Evolutionary conservation across 805 yeast genomes (phyloP).

Genomic region (Metschnikowia chrysomelidarum): DNA sequence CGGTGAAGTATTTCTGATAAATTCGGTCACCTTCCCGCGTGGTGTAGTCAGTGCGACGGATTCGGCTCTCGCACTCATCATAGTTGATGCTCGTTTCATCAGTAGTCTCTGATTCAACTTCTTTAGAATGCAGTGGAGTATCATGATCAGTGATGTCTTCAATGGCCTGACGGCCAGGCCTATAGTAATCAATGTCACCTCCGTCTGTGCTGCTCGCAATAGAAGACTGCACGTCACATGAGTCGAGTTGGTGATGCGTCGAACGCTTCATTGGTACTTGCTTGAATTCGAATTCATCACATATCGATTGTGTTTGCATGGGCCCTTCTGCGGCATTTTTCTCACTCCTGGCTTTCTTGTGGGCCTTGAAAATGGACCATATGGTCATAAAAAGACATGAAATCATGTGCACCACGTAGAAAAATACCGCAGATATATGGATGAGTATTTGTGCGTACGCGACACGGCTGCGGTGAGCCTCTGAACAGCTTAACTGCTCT

Average conservation of each 20-base stretch:
- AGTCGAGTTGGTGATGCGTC: not conserved
- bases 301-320: not conserved
- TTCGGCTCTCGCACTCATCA: slow-evolving; percentile 13
- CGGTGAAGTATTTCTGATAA: slow-evolving; percentile 38
- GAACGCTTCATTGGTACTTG: slow-evolving; percentile 10
- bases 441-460: slow-evolving; percentile 43
- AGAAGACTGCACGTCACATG: slow-evolving; percentile 4
- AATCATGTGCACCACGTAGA: slow-evolving; percentile 29
- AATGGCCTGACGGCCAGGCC: slow-evolving; percentile 14
- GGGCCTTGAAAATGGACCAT: slow-evolving; percentile 20
- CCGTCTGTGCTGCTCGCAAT: slow-evolving; percentile 8
- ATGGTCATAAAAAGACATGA: slow-evolving; percentile 30
- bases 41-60: slow-evolving; percentile 47
- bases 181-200: slow-evolving; percentile 17
- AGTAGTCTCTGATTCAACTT: not conserved
- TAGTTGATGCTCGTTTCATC: slow-evolving; percentile 4
- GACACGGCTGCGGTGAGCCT: slow-evolving; percentile 38
- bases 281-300: slow-evolving; percentile 13
- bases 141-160: slow-evolving; percentile 5
- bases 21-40: slow-evolving; percentile 60
- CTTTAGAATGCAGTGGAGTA: not conserved
- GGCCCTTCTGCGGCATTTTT: not conserved
- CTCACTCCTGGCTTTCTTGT: slow-evolving; percentile 1
- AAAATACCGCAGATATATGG: slow-evolving; percentile 36
- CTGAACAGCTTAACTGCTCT: slow-evolving; percentile 33